Evolutionary conservation across 176 grass and related monocot genomes (phyloP).

Genomic region (Cenchrus americanus): DNA sequence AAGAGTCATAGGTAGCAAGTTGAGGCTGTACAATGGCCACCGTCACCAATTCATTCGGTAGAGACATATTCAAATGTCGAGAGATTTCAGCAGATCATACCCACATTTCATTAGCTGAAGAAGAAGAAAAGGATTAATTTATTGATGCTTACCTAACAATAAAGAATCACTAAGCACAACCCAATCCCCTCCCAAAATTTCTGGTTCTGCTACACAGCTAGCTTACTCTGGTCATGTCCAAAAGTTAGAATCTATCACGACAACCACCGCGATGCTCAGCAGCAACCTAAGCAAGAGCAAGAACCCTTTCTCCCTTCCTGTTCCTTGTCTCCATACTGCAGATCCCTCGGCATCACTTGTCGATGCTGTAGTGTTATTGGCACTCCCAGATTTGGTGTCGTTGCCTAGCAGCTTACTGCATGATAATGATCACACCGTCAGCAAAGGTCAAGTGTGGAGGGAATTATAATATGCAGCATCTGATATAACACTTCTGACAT

Average conservation of each 20-base stretch:
- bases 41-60: background rate
- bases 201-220: conserved; percentile 27
- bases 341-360: conserved; percentile 51
- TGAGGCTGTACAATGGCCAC: background rate
- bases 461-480: background rate
- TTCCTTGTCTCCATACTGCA: conserved; percentile 54
- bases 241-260: conserved; percentile 58
- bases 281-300: conserved; percentile 46
- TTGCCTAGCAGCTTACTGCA: conserved; percentile 65
- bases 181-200: conserved; percentile 42
- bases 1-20: background rate
- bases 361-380: conserved; percentile 34
- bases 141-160: conserved; percentile 55
- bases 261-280: conserved; percentile 48
- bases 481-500: background rate
- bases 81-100: conserved; percentile 5
- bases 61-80: background rate
- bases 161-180: conserved; percentile 57
- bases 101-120: conserved; percentile 11
- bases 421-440: background rate
- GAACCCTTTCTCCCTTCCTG: conserved; percentile 41
- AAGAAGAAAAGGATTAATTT: conserved; percentile 12
- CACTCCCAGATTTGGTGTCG: conserved; percentile 39
- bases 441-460: background rate
- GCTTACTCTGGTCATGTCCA: conserved; percentile 52